Evolutionary conservation across 768 basidiomycete species (phyloP).

Genomic region (Suillus paluster): DNA sequence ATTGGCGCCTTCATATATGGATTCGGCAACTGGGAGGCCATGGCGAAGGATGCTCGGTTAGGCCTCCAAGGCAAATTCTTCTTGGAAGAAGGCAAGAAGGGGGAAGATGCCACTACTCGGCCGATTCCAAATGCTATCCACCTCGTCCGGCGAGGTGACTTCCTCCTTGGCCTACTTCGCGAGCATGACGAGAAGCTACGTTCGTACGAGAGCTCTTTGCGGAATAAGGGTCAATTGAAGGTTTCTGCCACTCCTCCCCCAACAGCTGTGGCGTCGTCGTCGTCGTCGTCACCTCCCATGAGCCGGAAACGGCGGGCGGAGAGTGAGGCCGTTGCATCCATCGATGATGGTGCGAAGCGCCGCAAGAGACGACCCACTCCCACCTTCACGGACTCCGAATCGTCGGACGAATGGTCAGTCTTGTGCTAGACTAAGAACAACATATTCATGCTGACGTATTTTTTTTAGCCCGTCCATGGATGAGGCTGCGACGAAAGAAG

Average conservation of each 20-base stretch:
- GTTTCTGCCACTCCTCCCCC: constrained; percentile 78
- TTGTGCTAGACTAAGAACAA: constrained; percentile 3
- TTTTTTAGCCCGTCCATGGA: constrained; percentile 88
- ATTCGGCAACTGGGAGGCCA: constrained; percentile 96
- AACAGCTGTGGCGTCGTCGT: constrained; percentile 66
- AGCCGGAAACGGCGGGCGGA: constrained; percentile 78
- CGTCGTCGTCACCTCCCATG: constrained; percentile 48
- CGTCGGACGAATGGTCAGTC: constrained; percentile 87
- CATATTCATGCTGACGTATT: constrained; percentile 12
- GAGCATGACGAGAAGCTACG: constrained; percentile 92
- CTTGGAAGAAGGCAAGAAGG: constrained; percentile 97
- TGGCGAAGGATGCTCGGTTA: constrained; percentile 86
- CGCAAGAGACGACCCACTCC: constrained; percentile 95
- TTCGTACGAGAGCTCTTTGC: constrained; percentile 82
- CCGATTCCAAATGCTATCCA: constrained; percentile 98
- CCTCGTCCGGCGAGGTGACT: constrained; percentile 95
- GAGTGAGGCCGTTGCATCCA: constrained; percentile 83
- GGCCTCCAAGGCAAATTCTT: constrained; percentile 93
- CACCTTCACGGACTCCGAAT: constrained; percentile 93
- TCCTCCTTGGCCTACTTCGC: constrained; percentile 79
- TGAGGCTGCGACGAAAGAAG: constrained; percentile 90
- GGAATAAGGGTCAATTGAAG: constrained; percentile 72
- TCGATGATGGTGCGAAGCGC: constrained; percentile 74
- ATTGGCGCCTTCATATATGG: constrained; percentile 93
- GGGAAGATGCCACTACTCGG: constrained; percentile 79